phyloP scores from a whole-genome alignment of 345 rosid species.

The Draba incana region DNA sequence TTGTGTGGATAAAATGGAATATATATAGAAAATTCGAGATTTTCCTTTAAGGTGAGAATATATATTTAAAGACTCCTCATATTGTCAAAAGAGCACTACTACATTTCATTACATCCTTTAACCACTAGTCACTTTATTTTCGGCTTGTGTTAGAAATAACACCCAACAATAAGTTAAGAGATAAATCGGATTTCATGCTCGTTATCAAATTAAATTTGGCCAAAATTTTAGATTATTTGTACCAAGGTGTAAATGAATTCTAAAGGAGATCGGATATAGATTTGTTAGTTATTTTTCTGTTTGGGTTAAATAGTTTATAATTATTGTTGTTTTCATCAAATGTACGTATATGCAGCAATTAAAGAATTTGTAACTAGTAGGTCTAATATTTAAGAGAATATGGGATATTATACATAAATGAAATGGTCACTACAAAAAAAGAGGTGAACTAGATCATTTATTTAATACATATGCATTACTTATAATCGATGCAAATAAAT shows the following conservation, averaged over 20 bases:
- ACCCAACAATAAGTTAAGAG: not conserved
- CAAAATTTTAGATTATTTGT: too few relatives aligned
- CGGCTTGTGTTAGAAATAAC: not conserved
- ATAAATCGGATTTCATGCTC: not conserved
- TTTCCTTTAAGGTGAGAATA: not conserved
- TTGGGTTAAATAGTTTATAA: too few relatives aligned
- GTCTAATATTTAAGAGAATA: not conserved
- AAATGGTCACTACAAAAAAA: too few relatives aligned
- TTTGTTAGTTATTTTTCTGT: too few relatives aligned
- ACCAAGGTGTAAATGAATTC: not conserved
- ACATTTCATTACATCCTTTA: not conserved
- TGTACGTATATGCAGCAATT: not conserved
- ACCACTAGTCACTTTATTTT: not conserved
- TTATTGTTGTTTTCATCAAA: not conserved
- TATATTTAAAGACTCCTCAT: slow-evolving; percentile 12
- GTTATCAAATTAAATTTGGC: not conserved
- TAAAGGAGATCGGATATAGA: too few relatives aligned
- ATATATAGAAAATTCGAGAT: too few relatives aligned
- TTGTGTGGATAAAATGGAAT: too few relatives aligned
- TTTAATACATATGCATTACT: too few relatives aligned
- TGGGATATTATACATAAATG: not conserved
- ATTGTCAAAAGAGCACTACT: slow-evolving; percentile 7
- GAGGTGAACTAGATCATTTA: too few relatives aligned
- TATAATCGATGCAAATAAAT: too few relatives aligned
- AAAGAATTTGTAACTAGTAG: not conserved